phyloP scores from a whole-genome alignment of 208 protist species.

The Leishmania tropica region DNA sequence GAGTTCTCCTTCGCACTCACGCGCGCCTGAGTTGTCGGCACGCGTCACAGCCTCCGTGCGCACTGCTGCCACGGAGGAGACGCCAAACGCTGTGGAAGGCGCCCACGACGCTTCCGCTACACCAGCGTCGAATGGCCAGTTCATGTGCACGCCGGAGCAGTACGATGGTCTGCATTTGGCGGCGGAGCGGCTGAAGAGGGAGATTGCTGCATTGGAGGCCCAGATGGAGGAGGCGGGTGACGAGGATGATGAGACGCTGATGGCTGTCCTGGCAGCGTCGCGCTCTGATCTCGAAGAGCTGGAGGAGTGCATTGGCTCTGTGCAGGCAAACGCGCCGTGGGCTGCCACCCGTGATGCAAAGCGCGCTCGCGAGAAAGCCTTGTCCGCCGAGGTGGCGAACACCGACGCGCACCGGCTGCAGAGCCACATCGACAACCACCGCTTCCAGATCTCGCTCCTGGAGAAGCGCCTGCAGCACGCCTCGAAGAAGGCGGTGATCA shows the following conservation, averaged over 20 bases:
- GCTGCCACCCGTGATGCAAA: constrained; percentile 58
- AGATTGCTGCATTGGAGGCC: constrained; percentile 79
- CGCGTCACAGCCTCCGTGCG: neutral
- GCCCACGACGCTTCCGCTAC: constrained; percentile 5
- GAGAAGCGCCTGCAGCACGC: constrained; percentile 87
- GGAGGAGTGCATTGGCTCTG: constrained; percentile 81
- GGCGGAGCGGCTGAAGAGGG: constrained; percentile 73
- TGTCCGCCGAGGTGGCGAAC: constrained; percentile 27
- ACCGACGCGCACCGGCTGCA: constrained; percentile 56
- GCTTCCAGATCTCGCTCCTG: constrained; percentile 80
- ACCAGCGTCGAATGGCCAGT: constrained; percentile 23
- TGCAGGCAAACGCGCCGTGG: constrained; percentile 76
- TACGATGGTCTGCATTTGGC: constrained; percentile 89
- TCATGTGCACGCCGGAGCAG: constrained; percentile 90
- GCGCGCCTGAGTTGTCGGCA: neutral
- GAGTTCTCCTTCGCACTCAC: neutral
- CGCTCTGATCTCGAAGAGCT: constrained; percentile 88
- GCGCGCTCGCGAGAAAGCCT: constrained; percentile 46
- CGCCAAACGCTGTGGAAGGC: neutral
- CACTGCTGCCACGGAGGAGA: neutral
- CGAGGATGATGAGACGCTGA: constrained; percentile 93
- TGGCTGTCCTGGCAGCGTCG: constrained; percentile 89
- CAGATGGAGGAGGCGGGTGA: constrained; percentile 88
- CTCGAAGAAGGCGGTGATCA: constrained; percentile 59
- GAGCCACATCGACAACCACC: constrained; percentile 64